Evolutionary conservation across 2,329 filamentous ascomycete species (phyloP), one percentile per base, ranked within the genome.

Genomic region (Colletotrichum kahawae): DNA sequence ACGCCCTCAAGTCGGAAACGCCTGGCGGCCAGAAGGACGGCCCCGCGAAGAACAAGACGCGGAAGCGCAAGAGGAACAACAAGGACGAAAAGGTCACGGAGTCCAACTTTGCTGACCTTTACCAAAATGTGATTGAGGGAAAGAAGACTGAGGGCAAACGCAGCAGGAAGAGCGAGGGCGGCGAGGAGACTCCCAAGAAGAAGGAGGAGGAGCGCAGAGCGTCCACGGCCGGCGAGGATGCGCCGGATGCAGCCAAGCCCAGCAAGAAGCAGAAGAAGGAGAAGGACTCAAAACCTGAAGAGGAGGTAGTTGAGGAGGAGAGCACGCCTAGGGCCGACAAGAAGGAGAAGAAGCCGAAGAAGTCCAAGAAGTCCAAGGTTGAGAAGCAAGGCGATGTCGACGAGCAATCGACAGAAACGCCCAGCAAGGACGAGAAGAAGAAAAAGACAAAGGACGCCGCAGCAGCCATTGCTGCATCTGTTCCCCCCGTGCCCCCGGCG

Each of bases 121-220:
- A 94, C 89, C 94, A 94, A 79, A 90, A 91, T 74, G 91, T 97
- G 76, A 94, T 98, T 78, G 95, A 96, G 80, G 92, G 92, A 8
- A 93, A 91, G 80, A 43, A 67, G 48, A 10, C 38, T 38, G 70
- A 67, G 48, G 34, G 67, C 34, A 70, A 74, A 33, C 54, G 38
- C 48, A 51, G 75, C 29, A 51, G 43, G n/a, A 64, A 70, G 60
- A 78, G 79, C 33, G 77, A 76, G 21, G 67, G 38, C 56, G 69
- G 51, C 16, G 70, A 77, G 21, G 76, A 74, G 77, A 78, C 72
- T 57, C 67, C 56, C 21, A 64, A 70, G 59, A 70, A 64, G 64
- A 70, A 60, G 62, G 16, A 77, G 75, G 69, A 60, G 62, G 16
- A 77, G 75, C 80, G 83, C 78, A 82, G 82, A 77, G 78, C 79